These are phyloP conservation scores for Umbilicus rupestris DNA, from an alignment of 164 flowering plant species.

Conservation along the genomic window DNA sequence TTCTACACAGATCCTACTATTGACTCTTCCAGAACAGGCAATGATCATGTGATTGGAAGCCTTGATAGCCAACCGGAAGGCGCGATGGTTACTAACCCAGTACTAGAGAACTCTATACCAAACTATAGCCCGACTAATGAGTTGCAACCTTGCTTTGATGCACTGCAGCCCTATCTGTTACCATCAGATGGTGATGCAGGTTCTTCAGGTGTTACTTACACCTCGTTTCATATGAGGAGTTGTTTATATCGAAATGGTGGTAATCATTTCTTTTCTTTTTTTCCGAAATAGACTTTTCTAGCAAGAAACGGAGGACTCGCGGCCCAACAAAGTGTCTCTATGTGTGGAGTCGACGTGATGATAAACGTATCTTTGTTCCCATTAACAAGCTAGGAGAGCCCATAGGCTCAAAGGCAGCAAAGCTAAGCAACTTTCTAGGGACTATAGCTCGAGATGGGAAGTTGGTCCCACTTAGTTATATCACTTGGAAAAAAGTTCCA, in stretches of 20 bases:
- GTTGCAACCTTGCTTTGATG: neutral
- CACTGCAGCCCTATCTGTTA: neutral
- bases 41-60: no score
- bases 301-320: conserved; percentile 10
- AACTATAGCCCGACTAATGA: conserved; percentile 1
- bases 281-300: neutral
- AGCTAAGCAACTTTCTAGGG: conserved; percentile 17
- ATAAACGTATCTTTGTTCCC: conserved; percentile 11
- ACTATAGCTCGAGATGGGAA: conserved; percentile 19
- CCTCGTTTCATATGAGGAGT: neutral
- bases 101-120: neutral
- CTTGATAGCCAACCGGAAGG: neutral
- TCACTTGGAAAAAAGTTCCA: conserved; percentile 17
- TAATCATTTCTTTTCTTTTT: neutral
- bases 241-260: neutral
- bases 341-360: conserved; percentile 12
- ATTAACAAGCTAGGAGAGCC: conserved; percentile 16
- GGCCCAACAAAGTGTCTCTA: conserved; percentile 14
- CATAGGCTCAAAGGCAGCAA: conserved; percentile 14
- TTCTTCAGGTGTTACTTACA: neutral
- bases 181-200: conserved; percentile 4
- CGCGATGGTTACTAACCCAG: neutral
- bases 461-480: conserved; percentile 16
- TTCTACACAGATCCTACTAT: neutral
- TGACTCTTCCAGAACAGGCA: no score